Evolutionary conservation across 768 basidiomycete species (phyloP).

Genomic region (Leccinum truebloodii): DNA sequence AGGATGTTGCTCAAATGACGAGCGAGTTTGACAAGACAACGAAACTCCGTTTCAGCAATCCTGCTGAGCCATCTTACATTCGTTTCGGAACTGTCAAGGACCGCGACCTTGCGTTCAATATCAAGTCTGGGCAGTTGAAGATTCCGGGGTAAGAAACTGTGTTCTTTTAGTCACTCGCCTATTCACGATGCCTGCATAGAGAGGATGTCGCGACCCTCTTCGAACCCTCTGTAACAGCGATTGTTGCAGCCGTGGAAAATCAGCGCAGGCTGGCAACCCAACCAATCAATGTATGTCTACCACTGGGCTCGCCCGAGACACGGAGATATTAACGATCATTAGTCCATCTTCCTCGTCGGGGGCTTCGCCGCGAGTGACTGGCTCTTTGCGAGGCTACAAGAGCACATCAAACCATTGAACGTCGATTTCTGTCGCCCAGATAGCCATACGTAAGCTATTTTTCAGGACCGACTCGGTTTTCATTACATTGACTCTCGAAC

Average conservation of each 20-base stretch:
- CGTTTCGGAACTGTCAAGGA: slow-evolving; percentile 48
- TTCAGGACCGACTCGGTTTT: not conserved
- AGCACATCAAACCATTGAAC: slow-evolving; percentile 34
- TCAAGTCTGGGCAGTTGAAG: slow-evolving; percentile 50
- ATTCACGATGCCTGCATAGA: slow-evolving; percentile 12
- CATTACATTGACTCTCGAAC: not conserved
- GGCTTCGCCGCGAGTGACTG: slow-evolving; percentile 47
- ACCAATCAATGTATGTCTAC: slow-evolving; percentile 26
- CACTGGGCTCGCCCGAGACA: not conserved
- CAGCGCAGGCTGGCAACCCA: slow-evolving; percentile 21
- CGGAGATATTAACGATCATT: slow-evolving; percentile 3
- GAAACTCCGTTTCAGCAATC: slow-evolving; percentile 44
- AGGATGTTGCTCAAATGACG: slow-evolving; percentile 44
- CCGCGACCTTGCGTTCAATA: slow-evolving; percentile 40
- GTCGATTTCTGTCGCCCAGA: slow-evolving; percentile 51
- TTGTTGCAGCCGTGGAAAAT: slow-evolving; percentile 27
- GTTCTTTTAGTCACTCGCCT: no score
- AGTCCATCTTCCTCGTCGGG: slow-evolving; percentile 45
- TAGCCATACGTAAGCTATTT: slow-evolving; percentile 44
- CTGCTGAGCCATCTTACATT: slow-evolving; percentile 44
- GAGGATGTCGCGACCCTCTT: slow-evolving; percentile 33
- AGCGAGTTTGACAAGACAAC: slow-evolving; percentile 48
- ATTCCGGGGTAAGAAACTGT: slow-evolving; percentile 32
- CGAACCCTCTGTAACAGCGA: slow-evolving; percentile 26
- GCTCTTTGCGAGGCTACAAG: slow-evolving; percentile 37